Conservation (phyloP, 2,329 filamentous ascomycete genomes). For the Penicillium vulpinum region DNA sequence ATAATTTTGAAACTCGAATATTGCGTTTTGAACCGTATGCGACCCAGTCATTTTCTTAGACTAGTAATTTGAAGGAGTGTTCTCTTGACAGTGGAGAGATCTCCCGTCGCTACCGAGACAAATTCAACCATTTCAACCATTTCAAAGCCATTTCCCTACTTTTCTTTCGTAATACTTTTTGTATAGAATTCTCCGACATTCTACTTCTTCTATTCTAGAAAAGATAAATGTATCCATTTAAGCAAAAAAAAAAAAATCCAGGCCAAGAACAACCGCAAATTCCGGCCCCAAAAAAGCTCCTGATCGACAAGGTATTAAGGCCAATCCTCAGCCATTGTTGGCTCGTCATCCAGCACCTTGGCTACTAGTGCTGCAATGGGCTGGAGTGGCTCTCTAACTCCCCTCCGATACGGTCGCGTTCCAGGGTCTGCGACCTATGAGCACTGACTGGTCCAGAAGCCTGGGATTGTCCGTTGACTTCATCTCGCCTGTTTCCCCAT, state of each 20-base stretch:
- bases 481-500: slow-evolving; percentile 15
- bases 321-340: slow-evolving; percentile 16
- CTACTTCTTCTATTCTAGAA: background rate
- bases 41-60: slow-evolving; percentile 30
- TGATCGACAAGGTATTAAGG: slow-evolving; percentile 23
- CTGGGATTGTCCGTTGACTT: slow-evolving; percentile 28
- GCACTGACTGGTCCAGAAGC: slow-evolving; percentile 30
- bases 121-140: slow-evolving; percentile 1
- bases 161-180: background rate
- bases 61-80: slow-evolving; percentile 22
- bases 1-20: slow-evolving; percentile 12
- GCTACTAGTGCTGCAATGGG: slow-evolving; percentile 18
- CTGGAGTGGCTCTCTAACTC: slow-evolving; percentile 16
- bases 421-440: slow-evolving; percentile 24
- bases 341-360: slow-evolving; percentile 18
- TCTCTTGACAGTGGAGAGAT: slow-evolving; percentile 17
- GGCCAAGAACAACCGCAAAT: background rate
- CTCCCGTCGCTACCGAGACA: slow-evolving; percentile 5
- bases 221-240: background rate
- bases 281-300: slow-evolving; percentile 8
- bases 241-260: background rate
- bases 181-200: background rate
- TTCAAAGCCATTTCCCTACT: background rate
- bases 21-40: slow-evolving; percentile 20
- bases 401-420: slow-evolving; percentile 31